A percentile compares a stretch with the other conserved stretches of the same genome.
phyloP scores from a whole-genome alignment of 2,329 filamentous ascomycete species.

The Beauveria sp. region DNA sequence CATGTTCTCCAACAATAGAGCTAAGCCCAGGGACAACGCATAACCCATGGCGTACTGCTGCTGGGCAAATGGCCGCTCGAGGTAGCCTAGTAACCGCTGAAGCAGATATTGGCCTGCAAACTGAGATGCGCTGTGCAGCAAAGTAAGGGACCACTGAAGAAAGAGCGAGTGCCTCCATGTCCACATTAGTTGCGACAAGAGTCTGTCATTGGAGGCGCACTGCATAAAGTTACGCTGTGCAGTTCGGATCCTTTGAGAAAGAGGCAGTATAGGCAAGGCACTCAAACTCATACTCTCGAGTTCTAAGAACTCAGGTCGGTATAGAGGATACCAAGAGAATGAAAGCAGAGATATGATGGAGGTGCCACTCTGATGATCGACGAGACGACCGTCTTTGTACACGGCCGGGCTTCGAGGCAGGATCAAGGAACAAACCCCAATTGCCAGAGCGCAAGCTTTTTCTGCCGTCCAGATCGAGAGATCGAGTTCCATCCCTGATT shows the following conservation, averaged over 20 bases:
- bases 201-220: neutral
- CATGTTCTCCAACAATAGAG: constrained; percentile 44
- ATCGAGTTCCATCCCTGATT: too few relatives aligned
- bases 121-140: constrained; percentile 1
- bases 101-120: constrained; percentile 4
- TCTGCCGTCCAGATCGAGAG: neutral
- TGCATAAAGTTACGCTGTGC: neutral
- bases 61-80: constrained; percentile 17
- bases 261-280: neutral
- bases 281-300: constrained; percentile 18
- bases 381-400: constrained; percentile 42
- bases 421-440: constrained; percentile 37
- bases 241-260: neutral
- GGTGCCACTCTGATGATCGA: constrained; percentile 51
- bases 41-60: constrained; percentile 51
- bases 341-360: constrained; percentile 50
- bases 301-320: constrained; percentile 39
- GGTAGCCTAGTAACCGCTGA: neutral
- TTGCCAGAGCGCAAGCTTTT: constrained; percentile 22
- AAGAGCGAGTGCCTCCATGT: neutral
- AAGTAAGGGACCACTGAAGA: neutral
- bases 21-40: constrained; percentile 42
- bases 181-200: neutral
- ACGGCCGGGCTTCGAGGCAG: constrained; percentile 57
- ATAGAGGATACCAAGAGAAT: constrained; percentile 51